These are phyloP conservation scores for Debaryomyces castellii DNA, from an alignment of 805 yeast species.

Conservation along the genomic window DNA sequence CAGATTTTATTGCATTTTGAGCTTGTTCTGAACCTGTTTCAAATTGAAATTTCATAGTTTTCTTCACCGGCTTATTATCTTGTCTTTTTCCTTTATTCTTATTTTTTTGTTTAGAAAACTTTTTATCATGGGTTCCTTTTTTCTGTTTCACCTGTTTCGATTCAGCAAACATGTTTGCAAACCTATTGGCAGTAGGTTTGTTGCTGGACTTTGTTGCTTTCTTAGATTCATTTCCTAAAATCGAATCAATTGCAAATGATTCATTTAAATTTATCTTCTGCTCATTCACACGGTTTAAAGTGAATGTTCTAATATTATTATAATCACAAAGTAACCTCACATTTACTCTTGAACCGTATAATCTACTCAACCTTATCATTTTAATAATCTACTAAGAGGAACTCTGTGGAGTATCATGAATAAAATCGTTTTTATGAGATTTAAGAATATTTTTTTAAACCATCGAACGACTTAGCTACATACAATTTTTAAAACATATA, in stretches of 20 bases:
- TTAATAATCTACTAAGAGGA: not conserved
- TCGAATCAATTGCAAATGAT: not conserved
- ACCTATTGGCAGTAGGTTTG: not conserved
- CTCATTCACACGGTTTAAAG: not conserved
- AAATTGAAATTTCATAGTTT: conserved; percentile 17
- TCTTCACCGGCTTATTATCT: conserved; percentile 3
- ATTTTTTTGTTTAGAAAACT: not conserved
- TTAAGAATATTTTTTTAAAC: not conserved
- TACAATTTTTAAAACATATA: not conserved
- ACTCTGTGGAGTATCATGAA: not conserved
- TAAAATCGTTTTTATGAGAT: not conserved
- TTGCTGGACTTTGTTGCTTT: not conserved
- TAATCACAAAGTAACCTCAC: conserved; percentile 1
- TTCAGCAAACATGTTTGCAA: conserved; percentile 3
- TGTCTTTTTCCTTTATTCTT: not conserved
- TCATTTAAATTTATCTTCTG: not conserved
- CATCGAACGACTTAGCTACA: not conserved
- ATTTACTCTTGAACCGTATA: not conserved
- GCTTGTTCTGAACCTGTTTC: conserved; percentile 27
- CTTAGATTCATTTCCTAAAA: not conserved
- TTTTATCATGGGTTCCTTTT: not conserved
- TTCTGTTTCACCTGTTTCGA: not conserved
- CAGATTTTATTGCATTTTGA: conserved; percentile 22
- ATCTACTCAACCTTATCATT: conserved; percentile 2
- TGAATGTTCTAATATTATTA: not conserved